Evolutionary conservation across 176 grass and related monocot species (phyloP), one percentile per base, ranked within the genome.

Genomic region (Phragmites australis): DNA sequence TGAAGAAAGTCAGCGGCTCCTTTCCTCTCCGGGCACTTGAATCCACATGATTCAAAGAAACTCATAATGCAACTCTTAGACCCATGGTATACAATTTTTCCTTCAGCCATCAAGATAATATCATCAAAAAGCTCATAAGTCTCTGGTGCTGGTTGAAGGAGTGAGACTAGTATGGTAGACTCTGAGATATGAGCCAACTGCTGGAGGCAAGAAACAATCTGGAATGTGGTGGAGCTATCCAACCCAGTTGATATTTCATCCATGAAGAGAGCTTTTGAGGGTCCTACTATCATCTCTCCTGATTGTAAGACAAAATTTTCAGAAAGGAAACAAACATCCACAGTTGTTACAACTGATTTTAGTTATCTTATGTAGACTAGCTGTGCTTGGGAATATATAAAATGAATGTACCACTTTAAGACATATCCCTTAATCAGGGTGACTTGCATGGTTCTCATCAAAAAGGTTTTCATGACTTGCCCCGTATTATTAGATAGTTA

Each of bases 211-310:
- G 91, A 78, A 68, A 97, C 81, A 60, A 97, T 90, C 69, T 93
- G 94, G 55, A 88, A 90, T 19, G 94, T 97, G 9, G 94, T 97
- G 23, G 91, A 88, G 71, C 91, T 93, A 22, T 97, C 94, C 49
- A 97, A 60, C 42, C 94, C 91, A 46, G 89, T 91, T 81, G 94
- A 97, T 80, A 97, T 97, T 84, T 97, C 94, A 86, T 97, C 94
- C 94, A 97, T 97, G 52, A 97, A 86, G 30, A 97, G 86, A 14
- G 75, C 89, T 78, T 81, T 97, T 72, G 87, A 89, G 15, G 94
- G 94, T 17, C 94, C 91, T 21, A 93, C 85, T 81, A 97, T 89
- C 87, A 97, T 92, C 84, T 97, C 94, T 50, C 89, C 89, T 93
- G 83, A 26, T 72, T 18, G 12, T 62, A 68, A 40, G 56, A 82